Evolutionary conservation across 225 moss, liverwort and hornwort genomes (phyloP), one percentile per base, ranked within the genome.

Genomic region (Pseudoscleropodium purum): DNA sequence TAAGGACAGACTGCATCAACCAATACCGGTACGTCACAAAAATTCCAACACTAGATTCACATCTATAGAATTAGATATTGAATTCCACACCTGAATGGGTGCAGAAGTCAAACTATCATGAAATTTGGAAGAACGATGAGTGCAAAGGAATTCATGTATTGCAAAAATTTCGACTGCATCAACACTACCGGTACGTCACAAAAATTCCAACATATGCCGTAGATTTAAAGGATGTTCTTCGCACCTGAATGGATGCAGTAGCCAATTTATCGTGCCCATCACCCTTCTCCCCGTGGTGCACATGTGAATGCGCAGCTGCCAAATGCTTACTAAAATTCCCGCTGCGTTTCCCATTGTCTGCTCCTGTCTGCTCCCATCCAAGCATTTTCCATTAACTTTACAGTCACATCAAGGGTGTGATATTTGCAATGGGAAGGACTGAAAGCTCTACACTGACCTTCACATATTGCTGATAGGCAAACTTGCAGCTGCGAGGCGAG

Each of bases 271-370:
- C 92, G 57, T 88, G 91, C 76, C 93, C 96, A 61, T 95, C 93
- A 59, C 95, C 90, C 83, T 92, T 97, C 93, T 95, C 95, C 84
- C 95, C 96, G 81, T 93, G 96, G 52, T 91, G 92, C 72, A 91
- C 93, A 93, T 97, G 96, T 82, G 97, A 93, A 89, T 96, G 95
- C 93, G 94, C 96, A 31, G 96, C 94, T 60, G 96, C 96, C 89
- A 94, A 95, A 90, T 97, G 99, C 92, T 95, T 95, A 85, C 85
- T 91, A 85, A 91, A 87, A 54, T 75, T 93, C 85, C 92, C 88
- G 91, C 91, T 90, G 86, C 94, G 95, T 91, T 90, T 90, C 39
- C 87, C 92, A 69, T 84, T 85, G 84, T 94, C 94, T 27, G 90
- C 87, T 82, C 90, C 91, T 45, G 81, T 49, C 95, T 94, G 91